Conservation (phyloP, 192 early-diverging fungal species). For the Mycoemilia scoparia region DNA sequence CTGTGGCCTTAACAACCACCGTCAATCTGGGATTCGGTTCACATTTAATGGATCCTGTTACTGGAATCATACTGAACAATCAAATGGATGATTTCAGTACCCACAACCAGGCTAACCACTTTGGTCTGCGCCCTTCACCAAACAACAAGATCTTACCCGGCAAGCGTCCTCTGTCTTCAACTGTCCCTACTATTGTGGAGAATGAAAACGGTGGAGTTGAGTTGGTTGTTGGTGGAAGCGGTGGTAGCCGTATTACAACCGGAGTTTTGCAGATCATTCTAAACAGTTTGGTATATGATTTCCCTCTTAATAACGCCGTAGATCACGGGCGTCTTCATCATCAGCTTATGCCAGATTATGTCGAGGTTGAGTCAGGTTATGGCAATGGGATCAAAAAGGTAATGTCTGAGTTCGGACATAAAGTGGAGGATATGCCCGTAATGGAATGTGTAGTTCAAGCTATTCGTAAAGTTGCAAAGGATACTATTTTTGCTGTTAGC, state of each 20-base stretch:
- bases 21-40: constrained; percentile 83
- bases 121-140: constrained; percentile 67
- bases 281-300: constrained; percentile 52
- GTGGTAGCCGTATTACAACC: constrained; percentile 71
- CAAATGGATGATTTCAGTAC: constrained; percentile 93
- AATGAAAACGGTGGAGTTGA: constrained; percentile 36
- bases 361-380: constrained; percentile 30
- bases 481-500: constrained; percentile 34
- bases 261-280: constrained; percentile 54
- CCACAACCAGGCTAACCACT: constrained; percentile 45
- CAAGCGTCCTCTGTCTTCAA: constrained; percentile 64
- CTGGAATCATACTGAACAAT: constrained; percentile 84
- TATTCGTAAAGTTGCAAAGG: constrained; percentile 23
- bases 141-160: constrained; percentile 61
- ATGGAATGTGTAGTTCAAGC: constrained; percentile 36
- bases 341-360: constrained; percentile 69
- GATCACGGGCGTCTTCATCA: constrained; percentile 65
- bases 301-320: constrained; percentile 49
- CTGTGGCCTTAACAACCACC: constrained; percentile 76
- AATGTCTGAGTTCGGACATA: constrained; percentile 23
- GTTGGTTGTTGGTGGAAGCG: constrained; percentile 66
- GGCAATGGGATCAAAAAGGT: constrained; percentile 8
- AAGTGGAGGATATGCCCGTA: constrained; percentile 13
- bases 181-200: constrained; percentile 25
- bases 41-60: constrained; percentile 62